Base-by-base conservation (phyloP, 1,284 basidiomycete genomes). In the Leccinum angustisporum region DNA sequence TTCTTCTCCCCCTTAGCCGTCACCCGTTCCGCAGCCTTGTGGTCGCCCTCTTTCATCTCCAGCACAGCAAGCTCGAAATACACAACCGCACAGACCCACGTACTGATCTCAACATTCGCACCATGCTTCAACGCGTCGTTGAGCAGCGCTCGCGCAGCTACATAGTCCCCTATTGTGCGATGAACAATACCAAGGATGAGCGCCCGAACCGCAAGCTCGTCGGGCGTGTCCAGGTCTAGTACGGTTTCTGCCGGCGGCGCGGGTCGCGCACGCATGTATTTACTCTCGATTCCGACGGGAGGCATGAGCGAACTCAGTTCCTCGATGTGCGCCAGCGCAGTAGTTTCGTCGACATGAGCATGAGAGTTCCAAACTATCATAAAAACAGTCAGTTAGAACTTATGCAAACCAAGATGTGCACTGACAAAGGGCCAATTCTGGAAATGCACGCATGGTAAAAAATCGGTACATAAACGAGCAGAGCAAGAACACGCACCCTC, bases 311-410 rank as follows among this genome's bases (percentile, higher is more conserved):
- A 68, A 18, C 74, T 66, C 65, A 83, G 80, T 55, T 83, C 81
- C 27, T 75, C 67, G 60, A 91, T 84, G 64, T 88, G 87, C 0
- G 78, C 80, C 62, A 81, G 69, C 0, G 87, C 87, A 13, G 84
- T 78, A 3, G 75, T 74, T 30, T 77, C 75, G 7, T 79, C 75
- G 38, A 89, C 82, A 8, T 87, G 82, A 13, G 81, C 72, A 66
- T 90, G 86, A 0, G 81, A 86, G 67, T 91, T 91, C 89, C 89
- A 91, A 75, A 91, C 87, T 90, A 61, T 50, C 8, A 18, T 51
- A 57, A 48, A 53, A 61, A 54, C 54, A 38, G 57, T 58, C 25
- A 57, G 43, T 56, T 18, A 13, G n/a, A 57, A 38, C 34, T 25
- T 54, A 4, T 8, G 50, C 2, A 27, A 33, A 53, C 43, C 53